Evolutionary conservation across 2,329 filamentous ascomycete species (phyloP), one percentile per base, ranked within the genome.

Genomic region (Microdochium paspali): DNA sequence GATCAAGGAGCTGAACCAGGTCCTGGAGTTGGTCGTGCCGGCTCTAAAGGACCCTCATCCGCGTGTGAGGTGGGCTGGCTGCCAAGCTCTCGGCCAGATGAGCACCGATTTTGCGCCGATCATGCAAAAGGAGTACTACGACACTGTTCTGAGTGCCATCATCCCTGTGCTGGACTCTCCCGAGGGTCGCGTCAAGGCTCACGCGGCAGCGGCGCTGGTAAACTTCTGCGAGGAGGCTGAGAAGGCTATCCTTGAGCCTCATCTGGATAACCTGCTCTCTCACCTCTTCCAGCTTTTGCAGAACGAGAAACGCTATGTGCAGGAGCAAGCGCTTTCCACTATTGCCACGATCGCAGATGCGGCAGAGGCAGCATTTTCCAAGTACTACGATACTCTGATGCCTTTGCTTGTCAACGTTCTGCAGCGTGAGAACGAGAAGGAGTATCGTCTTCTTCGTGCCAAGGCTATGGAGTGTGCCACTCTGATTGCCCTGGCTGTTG

Each of bases 401-500:
- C 93, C 93, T 15, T 74, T 96, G 44, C 76, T 98, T 7, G 90
- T 97, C 66, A 87, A 85, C 51, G 91, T 97, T 10, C 71, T 98
- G 45, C 85, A 84, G 61, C 82, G 90, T 56, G 90, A 96, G 60
- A 91, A 90, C 58, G 88, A 90, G 46, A 96, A 95, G 69, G 93
- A 98, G 61, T 90, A 90, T 67, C 80, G 91, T 47, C 73, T 97
- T 44, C 77, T 98, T 32, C 82, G 91, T 49, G 93, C 93, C 45
- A 98, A 98, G 73, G 93, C 93, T 3, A 98, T 98, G 93, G 93
- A 98, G 68, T 98, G 93, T 62, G 91, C 93, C 18, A 98, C 93
- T 7, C 73, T 98, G 40, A 98, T 98, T 59, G 89, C 93, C 26
- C 73, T 98, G 47, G 93, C 93, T 25, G 93, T 98, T 51, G 93